Evolutionary conservation across 2,329 filamentous ascomycete genomes (phyloP).

Genomic region (Elsinoe necatrix): DNA sequence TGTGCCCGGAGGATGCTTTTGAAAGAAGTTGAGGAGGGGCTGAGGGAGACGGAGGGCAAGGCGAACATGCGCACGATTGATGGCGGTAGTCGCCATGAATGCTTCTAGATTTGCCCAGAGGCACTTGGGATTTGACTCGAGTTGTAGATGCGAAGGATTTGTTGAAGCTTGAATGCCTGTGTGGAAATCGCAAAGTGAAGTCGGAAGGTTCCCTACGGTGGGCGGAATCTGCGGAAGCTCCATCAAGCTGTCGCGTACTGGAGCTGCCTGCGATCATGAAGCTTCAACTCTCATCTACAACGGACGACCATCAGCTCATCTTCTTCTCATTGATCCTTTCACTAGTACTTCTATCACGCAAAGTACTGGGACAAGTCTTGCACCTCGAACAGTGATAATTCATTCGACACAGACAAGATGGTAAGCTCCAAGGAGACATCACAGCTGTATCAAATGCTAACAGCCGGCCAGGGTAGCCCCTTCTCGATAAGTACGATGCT

Average conservation of each 20-base stretch:
- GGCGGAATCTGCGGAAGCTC: neutral
- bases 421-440: constrained; percentile 25
- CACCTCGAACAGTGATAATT: too few relatives aligned
- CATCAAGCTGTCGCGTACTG: constrained; percentile 15
- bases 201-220: constrained; percentile 3
- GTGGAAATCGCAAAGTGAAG: constrained; percentile 1
- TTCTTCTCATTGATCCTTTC: neutral
- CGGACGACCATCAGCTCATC: neutral
- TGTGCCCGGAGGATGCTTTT: constrained; percentile 67
- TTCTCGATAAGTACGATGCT: too few relatives aligned
- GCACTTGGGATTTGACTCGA: neutral
- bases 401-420: constrained; percentile 25
- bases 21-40: constrained; percentile 77
- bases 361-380: too few relatives aligned
- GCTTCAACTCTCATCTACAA: constrained; percentile 10
- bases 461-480: too few relatives aligned
- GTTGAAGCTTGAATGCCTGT: too few relatives aligned
- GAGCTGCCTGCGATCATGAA: constrained; percentile 15
- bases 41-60: constrained; percentile 62
- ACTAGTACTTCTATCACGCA: neutral
- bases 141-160: too few relatives aligned
- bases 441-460: neutral
- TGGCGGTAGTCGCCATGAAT: constrained; percentile 10
- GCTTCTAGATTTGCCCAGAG: neutral
- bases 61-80: constrained; percentile 32